Base-by-base conservation (phyloP, 805 yeast genomes). In the Komagataella populi region DNA sequence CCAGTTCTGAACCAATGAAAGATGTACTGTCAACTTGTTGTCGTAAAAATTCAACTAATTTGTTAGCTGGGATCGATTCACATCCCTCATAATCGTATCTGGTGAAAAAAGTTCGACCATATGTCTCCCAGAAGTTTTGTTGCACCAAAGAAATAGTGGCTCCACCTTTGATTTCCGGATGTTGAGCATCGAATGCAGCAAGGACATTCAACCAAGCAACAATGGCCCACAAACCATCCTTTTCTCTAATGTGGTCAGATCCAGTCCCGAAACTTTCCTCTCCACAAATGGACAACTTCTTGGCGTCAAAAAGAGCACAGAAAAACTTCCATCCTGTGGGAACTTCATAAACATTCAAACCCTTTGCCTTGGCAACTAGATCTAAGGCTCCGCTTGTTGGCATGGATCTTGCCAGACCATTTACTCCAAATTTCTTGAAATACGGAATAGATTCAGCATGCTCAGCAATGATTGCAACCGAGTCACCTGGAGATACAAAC, bases 251-350 rank as follows among this genome's bases (percentile, higher is more conserved):
- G 64, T 91, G 99, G 70, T 91, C 85, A 17, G 97, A 89, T 47
- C 99, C 99, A 24, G 99, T 91, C 62, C 99, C 99, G 61, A 91
- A 91, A 30, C 95, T 84, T 71, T 91, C 99, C 70, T 91, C 99
- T 60, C 99, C 99, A 70, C 99, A 91, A 63, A 91, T 91, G 53
- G 96, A 86, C 60, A 91, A 77, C 70, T 89, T 90, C 62, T 87
- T 80, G 45, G 95, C 90, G 64, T 91, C 99, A 61, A 91, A 91
- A 57, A 91, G 71, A 4, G 96, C 91, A 70, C 98, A 90, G 78
- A 91, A 91, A 66, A 91, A 91, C 70, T 91, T 91, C 99, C 99
- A 91, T 43, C 98, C 99, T 17, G 99, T 91, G 51, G 99, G 99
- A 5, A 93, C 98, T 69, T 93, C 99, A 68, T 91, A 91, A 55